phyloP scores from a whole-genome alignment of 2,329 filamentous ascomycete species.

The Diaporthe ampelina region DNA sequence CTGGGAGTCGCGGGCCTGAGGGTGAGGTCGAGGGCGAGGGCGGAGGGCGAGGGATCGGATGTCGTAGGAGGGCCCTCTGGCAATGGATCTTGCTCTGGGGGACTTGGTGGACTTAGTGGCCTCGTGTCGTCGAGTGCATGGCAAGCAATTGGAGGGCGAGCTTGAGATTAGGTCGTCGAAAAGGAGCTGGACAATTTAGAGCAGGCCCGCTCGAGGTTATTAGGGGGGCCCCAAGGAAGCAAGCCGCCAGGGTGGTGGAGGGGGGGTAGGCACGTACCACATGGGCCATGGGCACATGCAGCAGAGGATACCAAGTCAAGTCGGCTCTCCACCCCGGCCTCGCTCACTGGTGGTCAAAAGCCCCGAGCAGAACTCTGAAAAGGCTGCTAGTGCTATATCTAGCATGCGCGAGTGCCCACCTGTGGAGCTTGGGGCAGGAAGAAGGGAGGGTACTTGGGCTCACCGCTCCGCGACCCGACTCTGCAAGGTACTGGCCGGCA shows the following conservation, averaged over 20 bases:
- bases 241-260: conserved; percentile 5
- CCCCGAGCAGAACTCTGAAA: conserved; percentile 33
- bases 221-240: conserved; percentile 32
- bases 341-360: conserved; percentile 24
- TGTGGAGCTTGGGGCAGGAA: conserved; percentile 24
- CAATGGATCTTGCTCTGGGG: not conserved
- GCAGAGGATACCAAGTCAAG: conserved; percentile 16
- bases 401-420: conserved; percentile 21
- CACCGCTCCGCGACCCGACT: conserved; percentile 29
- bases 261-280: conserved; percentile 29
- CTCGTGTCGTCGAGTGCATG: conserved; percentile 27
- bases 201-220: conserved; percentile 38
- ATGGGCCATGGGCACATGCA: conserved; percentile 12
- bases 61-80: not conserved
- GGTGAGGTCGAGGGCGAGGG: not conserved
- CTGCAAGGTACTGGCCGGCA: conserved; percentile 10
- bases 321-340: conserved; percentile 9
- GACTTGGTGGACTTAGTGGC: conserved; percentile 1
- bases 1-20: not conserved
- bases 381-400: conserved; percentile 27
- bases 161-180: conserved; percentile 37
- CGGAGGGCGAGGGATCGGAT: not conserved
- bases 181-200: conserved; percentile 41
- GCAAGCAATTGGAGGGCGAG: conserved; percentile 24
- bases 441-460: conserved; percentile 10